Evolutionary conservation across 1,284 basidiomycete genomes (phyloP).

Genomic region (Ganoderma boninense): DNA sequence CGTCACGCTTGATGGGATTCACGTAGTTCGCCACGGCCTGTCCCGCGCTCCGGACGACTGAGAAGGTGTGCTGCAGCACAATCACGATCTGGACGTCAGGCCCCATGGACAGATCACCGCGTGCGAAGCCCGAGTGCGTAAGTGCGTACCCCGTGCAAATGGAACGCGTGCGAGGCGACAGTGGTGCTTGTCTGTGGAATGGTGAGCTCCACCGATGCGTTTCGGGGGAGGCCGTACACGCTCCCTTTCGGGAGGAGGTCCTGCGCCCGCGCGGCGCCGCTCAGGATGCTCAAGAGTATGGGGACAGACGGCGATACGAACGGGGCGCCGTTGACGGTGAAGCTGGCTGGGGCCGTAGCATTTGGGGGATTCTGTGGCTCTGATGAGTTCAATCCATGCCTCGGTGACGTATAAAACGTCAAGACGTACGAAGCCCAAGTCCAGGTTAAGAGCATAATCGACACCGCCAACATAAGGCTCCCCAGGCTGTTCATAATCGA

Average conservation of each 20-base stretch:
- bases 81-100: background rate
- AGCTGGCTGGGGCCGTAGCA: background rate
- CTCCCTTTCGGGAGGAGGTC: slow-evolving; percentile 44
- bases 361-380: too few relatives aligned
- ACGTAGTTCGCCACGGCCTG: slow-evolving; percentile 43
- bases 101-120: too few relatives aligned
- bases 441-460: background rate
- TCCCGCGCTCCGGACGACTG: slow-evolving; percentile 34
- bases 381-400: too few relatives aligned
- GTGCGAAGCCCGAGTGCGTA: slow-evolving; percentile 5
- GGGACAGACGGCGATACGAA: slow-evolving; percentile 42
- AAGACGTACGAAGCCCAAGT: background rate
- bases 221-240: slow-evolving; percentile 39
- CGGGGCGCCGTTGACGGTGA: slow-evolving; percentile 36
- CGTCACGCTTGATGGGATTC: slow-evolving; percentile 46
- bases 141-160: slow-evolving; percentile 20
- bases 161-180: slow-evolving; percentile 26
- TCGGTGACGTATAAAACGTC: background rate
- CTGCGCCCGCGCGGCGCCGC: slow-evolving; percentile 40
- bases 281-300: slow-evolving; percentile 48
- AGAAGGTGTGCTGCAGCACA: slow-evolving; percentile 32
- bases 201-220: slow-evolving; percentile 46
- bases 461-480: slow-evolving; percentile 14
- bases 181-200: slow-evolving; percentile 33
- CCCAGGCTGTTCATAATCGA: slow-evolving; percentile 35